Conservation (phyloP, 2,329 filamentous ascomycete genomes). For the Colletotrichum cereale region DNA sequence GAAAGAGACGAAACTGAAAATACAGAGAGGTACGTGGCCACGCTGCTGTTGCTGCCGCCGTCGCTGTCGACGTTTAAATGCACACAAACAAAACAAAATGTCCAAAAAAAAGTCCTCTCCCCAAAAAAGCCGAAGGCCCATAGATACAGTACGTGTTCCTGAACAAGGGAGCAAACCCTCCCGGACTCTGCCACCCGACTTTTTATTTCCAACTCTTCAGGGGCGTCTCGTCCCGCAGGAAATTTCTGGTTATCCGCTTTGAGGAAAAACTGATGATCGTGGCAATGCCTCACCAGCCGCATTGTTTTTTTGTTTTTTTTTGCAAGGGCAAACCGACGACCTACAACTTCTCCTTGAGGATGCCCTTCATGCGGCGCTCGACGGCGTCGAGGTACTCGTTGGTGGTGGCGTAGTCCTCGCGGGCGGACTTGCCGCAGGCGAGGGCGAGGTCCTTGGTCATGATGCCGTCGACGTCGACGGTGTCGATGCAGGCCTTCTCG, state of each 20-base stretch:
- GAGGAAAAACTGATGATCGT: background rate
- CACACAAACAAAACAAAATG: slow-evolving; percentile 7
- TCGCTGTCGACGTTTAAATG: slow-evolving; percentile 6
- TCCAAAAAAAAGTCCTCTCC: too few relatives aligned
- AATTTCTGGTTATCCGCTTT: background rate
- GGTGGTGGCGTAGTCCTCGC: slow-evolving; percentile 91
- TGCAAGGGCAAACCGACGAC: slow-evolving; percentile 60
- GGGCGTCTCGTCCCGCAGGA: background rate
- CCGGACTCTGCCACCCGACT: background rate
- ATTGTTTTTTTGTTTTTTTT: too few relatives aligned
- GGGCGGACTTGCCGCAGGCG: slow-evolving; percentile 87
- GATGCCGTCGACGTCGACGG: slow-evolving; percentile 91
- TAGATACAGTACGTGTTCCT: slow-evolving; percentile 15
- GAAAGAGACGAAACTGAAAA: slow-evolving; percentile 8
- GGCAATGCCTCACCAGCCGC: background rate
- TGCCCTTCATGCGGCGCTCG: slow-evolving; percentile 86
- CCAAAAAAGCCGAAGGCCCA: slow-evolving; percentile 23
- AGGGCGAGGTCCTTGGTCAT: slow-evolving; percentile 99
- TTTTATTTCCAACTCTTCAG: background rate
- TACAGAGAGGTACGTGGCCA: slow-evolving; percentile 11
- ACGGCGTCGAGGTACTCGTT: slow-evolving; percentile 92
- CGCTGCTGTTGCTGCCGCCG: slow-evolving; percentile 17
- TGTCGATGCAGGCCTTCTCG: slow-evolving; percentile 93
- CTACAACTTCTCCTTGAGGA: slow-evolving; percentile 83
- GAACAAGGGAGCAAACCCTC: background rate